Conservation (phyloP, 2,329 filamentous ascomycete species). For the Lecanoromycetidae sp. region DNA sequence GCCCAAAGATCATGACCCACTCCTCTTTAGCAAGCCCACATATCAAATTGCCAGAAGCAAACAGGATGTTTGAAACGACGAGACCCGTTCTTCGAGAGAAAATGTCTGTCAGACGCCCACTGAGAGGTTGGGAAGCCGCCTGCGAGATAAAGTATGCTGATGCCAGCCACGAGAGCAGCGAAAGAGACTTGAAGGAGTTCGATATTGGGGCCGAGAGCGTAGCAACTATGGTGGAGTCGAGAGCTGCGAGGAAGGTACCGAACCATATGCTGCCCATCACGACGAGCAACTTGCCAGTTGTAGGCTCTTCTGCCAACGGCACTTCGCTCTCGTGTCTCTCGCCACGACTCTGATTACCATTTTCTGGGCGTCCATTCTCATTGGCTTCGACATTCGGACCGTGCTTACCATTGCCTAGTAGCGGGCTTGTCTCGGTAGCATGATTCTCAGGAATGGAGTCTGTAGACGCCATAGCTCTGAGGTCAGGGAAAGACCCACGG, state of each 20-base stretch:
- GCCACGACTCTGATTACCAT: no score
- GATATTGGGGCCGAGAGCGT: constrained; percentile 76
- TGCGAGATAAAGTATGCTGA: constrained; percentile 81
- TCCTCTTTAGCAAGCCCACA: constrained; percentile 61
- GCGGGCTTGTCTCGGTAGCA: constrained; percentile 3
- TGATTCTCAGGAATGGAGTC: no score
- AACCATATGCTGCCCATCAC: constrained; percentile 42
- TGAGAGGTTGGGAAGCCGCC: constrained; percentile 73
- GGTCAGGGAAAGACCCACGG: no score
- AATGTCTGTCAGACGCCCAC: constrained; percentile 77
- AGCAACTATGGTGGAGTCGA: constrained; percentile 72
- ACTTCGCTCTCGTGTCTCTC: neutral
- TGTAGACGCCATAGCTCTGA: no score
- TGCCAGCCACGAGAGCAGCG: constrained; percentile 75
- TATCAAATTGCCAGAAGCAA: constrained; percentile 67
- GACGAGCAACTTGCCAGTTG: constrained; percentile 34
- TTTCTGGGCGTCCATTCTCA: neutral
- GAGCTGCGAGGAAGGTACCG: constrained; percentile 43
- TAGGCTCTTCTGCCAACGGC: constrained; percentile 27
- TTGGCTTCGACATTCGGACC: neutral
- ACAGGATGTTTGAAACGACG: constrained; percentile 68
- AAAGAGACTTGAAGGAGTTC: constrained; percentile 68
- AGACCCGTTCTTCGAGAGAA: constrained; percentile 69
- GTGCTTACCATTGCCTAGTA: constrained; percentile 1
- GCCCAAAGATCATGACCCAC: constrained; percentile 60